These are phyloP conservation scores for Ascosphaera apis DNA, from an alignment of 2,329 filamentous ascomycete species.

Conservation along the genomic window DNA sequence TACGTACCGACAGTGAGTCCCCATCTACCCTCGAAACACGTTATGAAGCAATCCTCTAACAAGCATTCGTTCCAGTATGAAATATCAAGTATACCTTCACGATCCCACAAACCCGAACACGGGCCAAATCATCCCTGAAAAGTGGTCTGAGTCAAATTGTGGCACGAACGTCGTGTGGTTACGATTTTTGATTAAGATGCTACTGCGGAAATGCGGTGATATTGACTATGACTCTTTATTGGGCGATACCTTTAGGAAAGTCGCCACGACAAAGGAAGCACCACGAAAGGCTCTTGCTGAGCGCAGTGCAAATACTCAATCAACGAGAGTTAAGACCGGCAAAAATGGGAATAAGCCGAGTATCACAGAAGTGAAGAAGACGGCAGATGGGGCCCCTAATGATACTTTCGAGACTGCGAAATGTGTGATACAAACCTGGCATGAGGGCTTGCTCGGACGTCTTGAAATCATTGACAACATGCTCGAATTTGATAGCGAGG, in stretches of 20 bases:
- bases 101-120: slow-evolving; percentile 20
- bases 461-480: slow-evolving; percentile 14
- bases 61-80: slow-evolving; percentile 12
- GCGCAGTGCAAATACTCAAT: neutral
- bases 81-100: slow-evolving; percentile 19
- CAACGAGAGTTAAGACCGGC: neutral
- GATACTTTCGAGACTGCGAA: neutral
- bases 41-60: neutral
- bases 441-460: slow-evolving; percentile 13
- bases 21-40: neutral
- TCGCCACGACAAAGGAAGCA: neutral
- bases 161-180: slow-evolving; percentile 41
- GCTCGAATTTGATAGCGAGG: slow-evolving; percentile 16
- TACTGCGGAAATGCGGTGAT: slow-evolving; percentile 20
- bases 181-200: slow-evolving; percentile 34
- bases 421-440: slow-evolving; percentile 1
- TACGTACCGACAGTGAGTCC: slow-evolving; percentile 20
- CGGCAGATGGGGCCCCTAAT: neutral
- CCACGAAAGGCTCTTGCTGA: neutral
- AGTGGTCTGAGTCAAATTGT: slow-evolving; percentile 34
- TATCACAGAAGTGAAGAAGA: neutral
- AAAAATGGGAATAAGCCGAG: neutral
- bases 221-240: neutral
- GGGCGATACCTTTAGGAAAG: neutral
- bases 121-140: slow-evolving; percentile 12